Evolutionary conservation across 2,329 filamentous ascomycete genomes (phyloP), one percentile per base, ranked within the genome.

Genomic region (Hysterium pulicare): DNA sequence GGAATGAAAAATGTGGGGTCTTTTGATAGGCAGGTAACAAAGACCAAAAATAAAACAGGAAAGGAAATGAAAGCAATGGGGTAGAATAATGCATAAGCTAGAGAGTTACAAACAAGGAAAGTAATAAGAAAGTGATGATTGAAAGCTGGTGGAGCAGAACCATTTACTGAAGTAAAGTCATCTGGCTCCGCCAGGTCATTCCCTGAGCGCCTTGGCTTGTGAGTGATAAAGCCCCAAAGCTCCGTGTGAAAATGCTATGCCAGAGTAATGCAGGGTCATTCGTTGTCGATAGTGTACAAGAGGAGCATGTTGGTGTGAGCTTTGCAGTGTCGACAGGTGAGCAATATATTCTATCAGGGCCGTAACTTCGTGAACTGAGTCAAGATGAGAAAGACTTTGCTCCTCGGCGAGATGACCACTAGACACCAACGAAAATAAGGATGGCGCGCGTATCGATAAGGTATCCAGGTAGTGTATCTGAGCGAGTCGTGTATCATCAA

Each of bases 401-500:
- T 42, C 34, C 45, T 50, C 50, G 50, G 34, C n/a, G 49, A 54
- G 42, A 48, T 49, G 38, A 39, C 46, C 47, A 40, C 47, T 46
- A 47, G 50, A 55, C 46, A 56, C 54, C 51, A 54, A 49, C 52
- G 45, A 48, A 53, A 38, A 24, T 42, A 54, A 55, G 17, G 13
- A 8, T 28, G 24, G 13, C 46, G 42, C 48, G 53, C 40, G 41
- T 55, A 50, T 38, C 44, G 45, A 55, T 54, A 42, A 45, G 45
- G 48, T 46, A 33, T 53, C 42, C 35, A 45, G 34, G 41, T 51
- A 48, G 46, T 40, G 43, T 50, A 41, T 38, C 38, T 47, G 36
- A 43, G 46, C 48, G 47, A 57, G 49, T 58, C 59, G 58, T 78
- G 73, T 57, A 73, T 78, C 42, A 75, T 71, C 11, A 77, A 48